A percentile compares a stretch with the other conserved stretches of the same genome.
These are phyloP conservation scores for Ceratocystis variospora DNA, from an alignment of 2,329 filamentous ascomycete species.

Conservation along the genomic window DNA sequence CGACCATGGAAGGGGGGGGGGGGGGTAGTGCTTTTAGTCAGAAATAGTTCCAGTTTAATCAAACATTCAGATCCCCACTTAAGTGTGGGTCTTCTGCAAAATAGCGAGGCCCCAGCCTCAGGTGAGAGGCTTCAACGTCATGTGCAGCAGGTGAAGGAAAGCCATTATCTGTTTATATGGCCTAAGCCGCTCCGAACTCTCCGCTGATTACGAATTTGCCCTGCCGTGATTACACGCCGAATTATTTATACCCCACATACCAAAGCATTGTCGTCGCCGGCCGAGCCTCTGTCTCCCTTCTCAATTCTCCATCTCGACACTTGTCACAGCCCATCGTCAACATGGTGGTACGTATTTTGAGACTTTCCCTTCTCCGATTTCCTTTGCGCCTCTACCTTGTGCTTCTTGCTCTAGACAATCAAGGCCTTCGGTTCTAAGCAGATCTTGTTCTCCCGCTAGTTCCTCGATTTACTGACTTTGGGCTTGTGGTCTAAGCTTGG, in stretches of 20 bases:
- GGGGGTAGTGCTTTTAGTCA: background rate
- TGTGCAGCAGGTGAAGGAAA: background rate
- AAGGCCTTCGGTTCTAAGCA: constrained; percentile 1
- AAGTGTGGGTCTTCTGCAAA: background rate
- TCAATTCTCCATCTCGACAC: background rate
- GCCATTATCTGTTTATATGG: background rate
- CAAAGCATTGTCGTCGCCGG: background rate
- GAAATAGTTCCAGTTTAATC: background rate
- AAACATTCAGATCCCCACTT: background rate
- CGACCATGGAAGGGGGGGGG: too few species aligned
- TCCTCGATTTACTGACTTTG: constrained; percentile 56
- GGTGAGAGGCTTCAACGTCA: background rate
- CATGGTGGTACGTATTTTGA: constrained; percentile 26
- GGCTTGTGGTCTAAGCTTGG: constrained; percentile 69
- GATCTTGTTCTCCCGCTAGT: constrained; percentile 28
- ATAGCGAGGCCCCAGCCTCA: background rate
- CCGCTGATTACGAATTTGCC: background rate
- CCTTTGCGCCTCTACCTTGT: background rate
- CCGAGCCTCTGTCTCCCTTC: background rate
- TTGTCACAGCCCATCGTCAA: constrained; percentile 18
- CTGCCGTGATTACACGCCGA: background rate
- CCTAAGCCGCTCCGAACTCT: too few species aligned
- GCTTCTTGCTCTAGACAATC: background rate
- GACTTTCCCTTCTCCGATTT: constrained; percentile 2
- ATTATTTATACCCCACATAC: background rate